Conservation (phyloP, 805 yeast species). For the Lipomyces japonicus region DNA sequence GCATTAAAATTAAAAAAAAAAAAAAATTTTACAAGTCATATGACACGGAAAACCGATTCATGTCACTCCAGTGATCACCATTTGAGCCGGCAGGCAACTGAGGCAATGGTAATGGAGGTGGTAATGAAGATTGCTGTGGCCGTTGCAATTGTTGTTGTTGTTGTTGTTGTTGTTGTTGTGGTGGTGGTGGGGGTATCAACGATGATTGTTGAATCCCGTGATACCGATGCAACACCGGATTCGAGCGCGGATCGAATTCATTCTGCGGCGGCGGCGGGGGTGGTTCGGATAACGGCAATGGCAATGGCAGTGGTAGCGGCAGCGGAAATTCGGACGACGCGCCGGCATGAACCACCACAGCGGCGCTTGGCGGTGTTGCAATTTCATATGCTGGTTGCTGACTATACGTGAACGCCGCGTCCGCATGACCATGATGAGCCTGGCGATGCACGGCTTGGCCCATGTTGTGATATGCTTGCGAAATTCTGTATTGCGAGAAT, state of each 20-base stretch:
- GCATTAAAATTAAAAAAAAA: not conserved
- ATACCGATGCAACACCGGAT: not conserved
- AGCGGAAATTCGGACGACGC: too few relatives aligned
- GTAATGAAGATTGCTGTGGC: not conserved
- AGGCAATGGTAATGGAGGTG: not conserved
- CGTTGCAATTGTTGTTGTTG: not conserved
- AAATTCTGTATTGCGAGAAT: too few relatives aligned
- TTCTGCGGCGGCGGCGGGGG: too few relatives aligned
- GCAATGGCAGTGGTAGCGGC: too few relatives aligned
- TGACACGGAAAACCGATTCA: too few relatives aligned
- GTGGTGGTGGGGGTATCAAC: not conserved
- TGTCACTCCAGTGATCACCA: not conserved
- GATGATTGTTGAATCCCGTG: not conserved
- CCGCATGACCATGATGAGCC: not conserved
- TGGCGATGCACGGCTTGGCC: too few relatives aligned
- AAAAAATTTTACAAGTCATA: too few relatives aligned
- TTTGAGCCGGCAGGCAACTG: not conserved
- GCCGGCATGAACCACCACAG: too few relatives aligned
- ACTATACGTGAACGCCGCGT: not conserved
- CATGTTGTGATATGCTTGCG: too few relatives aligned
- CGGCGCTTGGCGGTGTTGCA: not conserved
- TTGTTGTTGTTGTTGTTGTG: not conserved
- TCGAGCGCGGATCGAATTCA: too few relatives aligned
- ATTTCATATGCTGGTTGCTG: not conserved
- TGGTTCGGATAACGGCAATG: too few relatives aligned